Evolutionary conservation across 306 rosid genomes (phyloP).

Genomic region (Fragaria iinumae): DNA sequence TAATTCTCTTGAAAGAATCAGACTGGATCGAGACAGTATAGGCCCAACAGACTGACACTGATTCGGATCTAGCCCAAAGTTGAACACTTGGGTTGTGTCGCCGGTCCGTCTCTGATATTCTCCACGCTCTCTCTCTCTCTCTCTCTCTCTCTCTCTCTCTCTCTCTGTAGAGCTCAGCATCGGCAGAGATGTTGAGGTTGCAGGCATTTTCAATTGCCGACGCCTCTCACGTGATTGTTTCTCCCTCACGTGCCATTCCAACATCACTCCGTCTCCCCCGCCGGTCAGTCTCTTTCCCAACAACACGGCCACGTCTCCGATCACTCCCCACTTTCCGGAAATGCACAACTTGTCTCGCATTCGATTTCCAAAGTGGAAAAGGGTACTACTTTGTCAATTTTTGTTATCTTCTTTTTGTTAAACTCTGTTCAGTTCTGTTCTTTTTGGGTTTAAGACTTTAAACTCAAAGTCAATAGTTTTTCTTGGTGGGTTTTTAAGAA

Average conservation of each 20-base stretch:
- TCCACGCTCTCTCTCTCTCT: neutral
- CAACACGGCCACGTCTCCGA: constrained; percentile 34
- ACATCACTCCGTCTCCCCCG: constrained; percentile 25
- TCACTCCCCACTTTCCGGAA: constrained; percentile 28
- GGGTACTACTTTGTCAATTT: constrained; percentile 42
- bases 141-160: neutral
- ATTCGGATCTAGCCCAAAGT: neutral
- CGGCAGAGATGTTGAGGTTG: constrained; percentile 28
- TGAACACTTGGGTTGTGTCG: neutral
- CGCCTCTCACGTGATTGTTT: constrained; percentile 20
- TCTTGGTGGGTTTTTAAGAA: neutral
- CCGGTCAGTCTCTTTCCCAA: constrained; percentile 23
- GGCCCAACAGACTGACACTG: no score
- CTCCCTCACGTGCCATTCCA: constrained; percentile 23
- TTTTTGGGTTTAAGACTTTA: neutral
- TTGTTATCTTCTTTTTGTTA: neutral
- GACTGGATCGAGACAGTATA: no score
- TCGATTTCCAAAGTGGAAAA: constrained; percentile 48
- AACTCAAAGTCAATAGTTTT: neutral
- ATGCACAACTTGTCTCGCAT: constrained; percentile 20
- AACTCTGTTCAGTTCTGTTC: neutral
- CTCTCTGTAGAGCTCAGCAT: neutral
- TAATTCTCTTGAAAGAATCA: no score
- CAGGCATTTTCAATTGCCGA: constrained; percentile 32
- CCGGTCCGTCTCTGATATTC: neutral